Base-by-base conservation (phyloP, 768 basidiomycete genomes). In the Naematelia aurantialba region DNA sequence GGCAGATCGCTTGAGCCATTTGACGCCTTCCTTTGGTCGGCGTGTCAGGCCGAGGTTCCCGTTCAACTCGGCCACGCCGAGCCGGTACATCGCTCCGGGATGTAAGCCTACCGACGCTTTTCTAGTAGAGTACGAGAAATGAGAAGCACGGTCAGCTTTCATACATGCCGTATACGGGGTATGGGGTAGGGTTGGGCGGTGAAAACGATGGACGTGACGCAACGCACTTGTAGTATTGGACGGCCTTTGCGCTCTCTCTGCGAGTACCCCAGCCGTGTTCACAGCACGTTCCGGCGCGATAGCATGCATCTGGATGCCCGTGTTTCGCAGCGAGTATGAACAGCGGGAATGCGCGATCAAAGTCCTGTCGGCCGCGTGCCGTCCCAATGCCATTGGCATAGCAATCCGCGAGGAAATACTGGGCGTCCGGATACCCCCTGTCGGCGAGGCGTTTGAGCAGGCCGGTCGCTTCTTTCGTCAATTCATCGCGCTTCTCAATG, bases 251-350 rank as follows among this genome's bases (percentile, higher is more conserved):
- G 17, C 85, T 87, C 78, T 98, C 96, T 13, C 91, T 83, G 52
- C 94, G 82, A 75, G 91, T 94, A 4, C 96, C 96, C 96, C 94
- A 98, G 26, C 93, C 96, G 69, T 97, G 93, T 82, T 99, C 96
- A 78, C 91, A 96, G 75, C 96, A 99, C 2, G 93, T 93, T 29
- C 92, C 96, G 0, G 93, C 89, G 27, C 94, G 88, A 78, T 92
- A 99, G 3, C 90, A 85, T 14, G 91, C 93, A 69, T 97, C 93
- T 1, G 91, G 87, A 74, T 98, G 94, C 14, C 91, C 89, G 69
- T 98, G 96, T 78, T 99, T 99, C 31, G 94, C 90, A 1, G 94
- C 91, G 34, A 96, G 85, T 14, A 94, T 87, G 73, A 98, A 98
- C 46, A 99, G 82, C 10, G 94, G 96, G 78, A 91, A 94, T 3